Base-by-base conservation (phyloP, 2,329 filamentous ascomycete genomes). In the Fusarium praegraminearum region DNA sequence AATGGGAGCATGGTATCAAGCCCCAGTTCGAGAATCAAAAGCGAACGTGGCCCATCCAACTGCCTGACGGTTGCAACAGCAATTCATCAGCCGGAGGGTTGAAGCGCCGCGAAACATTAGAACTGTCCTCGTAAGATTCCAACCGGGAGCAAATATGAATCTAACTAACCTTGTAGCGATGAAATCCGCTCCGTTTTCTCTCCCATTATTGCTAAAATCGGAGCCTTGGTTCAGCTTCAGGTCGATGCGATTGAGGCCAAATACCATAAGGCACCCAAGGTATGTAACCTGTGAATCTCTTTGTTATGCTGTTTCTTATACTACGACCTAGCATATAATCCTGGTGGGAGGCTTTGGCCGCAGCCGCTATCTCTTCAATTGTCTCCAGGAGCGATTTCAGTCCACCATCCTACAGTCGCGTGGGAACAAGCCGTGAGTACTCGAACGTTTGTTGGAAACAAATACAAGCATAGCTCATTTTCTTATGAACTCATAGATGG, bases 271-370 rank as follows among this genome's bases (percentile, higher is more conserved):
- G 2, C 24, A 1, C 78, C 78, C n/a, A n/a, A n/a, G n/a, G n/a
- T n/a, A n/a, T n/a, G n/a, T n/a, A n/a, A n/a, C n/a, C n/a, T n/a
- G n/a, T n/a, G n/a, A n/a, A n/a, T n/a, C n/a, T n/a, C n/a, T n/a
- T n/a, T n/a, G n/a, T n/a, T n/a, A n/a, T n/a, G n/a, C n/a, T n/a
- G n/a, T n/a, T n/a, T n/a, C n/a, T n/a, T n/a, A 62, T 18, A 16
- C 8, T 0, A 0, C 7, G 1, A 1, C 3, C 7, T 8, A 83
- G 81, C 78, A 76, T n/a, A 57, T 83, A 5, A 73, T 83, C 5
- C 72, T 83, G 0, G 81, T 79, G 0, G 81, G 82, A 0, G 82
- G 81, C 0, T 80, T 83, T 16, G 81, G 82, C 0, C 66, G 76
- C 1, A 78, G 73, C 9, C 50, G 52, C 0, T 80, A 78, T 10